phyloP scores from a whole-genome alignment of 2,329 filamentous ascomycete genomes.

The Conoideocrella luteorostrata region DNA sequence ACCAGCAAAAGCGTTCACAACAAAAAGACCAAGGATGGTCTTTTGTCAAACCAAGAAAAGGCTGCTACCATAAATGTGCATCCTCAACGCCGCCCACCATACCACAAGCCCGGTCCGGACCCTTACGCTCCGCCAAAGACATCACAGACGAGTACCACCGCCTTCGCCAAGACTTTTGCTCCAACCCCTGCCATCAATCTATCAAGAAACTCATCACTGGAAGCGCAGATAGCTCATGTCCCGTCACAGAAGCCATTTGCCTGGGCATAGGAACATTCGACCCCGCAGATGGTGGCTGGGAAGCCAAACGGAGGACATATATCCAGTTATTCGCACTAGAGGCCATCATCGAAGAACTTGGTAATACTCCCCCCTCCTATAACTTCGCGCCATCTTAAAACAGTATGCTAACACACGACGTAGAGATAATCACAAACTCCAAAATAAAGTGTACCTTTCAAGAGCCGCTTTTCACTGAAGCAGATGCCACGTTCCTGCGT shows the following conservation, averaged over 20 bases:
- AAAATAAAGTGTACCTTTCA: conserved; percentile 44
- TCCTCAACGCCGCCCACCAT: conserved; percentile 9
- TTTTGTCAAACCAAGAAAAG: conserved; percentile 17
- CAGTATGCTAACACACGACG: background rate
- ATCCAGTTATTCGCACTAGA: conserved; percentile 49
- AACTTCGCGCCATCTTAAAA: background rate
- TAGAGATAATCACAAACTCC: conserved; percentile 13
- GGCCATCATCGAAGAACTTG: conserved; percentile 36
- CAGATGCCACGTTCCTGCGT: conserved; percentile 46
- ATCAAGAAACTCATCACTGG: conserved; percentile 28
- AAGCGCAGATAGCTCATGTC: conserved; percentile 14
- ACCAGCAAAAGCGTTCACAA: no score
- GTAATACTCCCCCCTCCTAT: conserved; percentile 21
- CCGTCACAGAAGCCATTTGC: conserved; percentile 40
- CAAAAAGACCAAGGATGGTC: conserved; percentile 17
- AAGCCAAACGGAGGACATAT: conserved; percentile 39
- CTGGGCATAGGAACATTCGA: conserved; percentile 51
- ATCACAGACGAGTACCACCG: conserved; percentile 23
- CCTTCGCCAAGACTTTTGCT: conserved; percentile 21
- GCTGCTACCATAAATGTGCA: conserved; percentile 9
- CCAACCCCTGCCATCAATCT: conserved; percentile 18
- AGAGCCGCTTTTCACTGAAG: conserved; percentile 44
- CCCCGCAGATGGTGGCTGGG: conserved; percentile 38
- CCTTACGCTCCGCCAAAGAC: conserved; percentile 17
- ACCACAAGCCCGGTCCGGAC: background rate